Percentiles rank a stretch among this genome's conserved stretches.
phyloP scores from a whole-genome alignment of 2,329 filamentous ascomycete species.

The Stachybotrys chartarum region DNA sequence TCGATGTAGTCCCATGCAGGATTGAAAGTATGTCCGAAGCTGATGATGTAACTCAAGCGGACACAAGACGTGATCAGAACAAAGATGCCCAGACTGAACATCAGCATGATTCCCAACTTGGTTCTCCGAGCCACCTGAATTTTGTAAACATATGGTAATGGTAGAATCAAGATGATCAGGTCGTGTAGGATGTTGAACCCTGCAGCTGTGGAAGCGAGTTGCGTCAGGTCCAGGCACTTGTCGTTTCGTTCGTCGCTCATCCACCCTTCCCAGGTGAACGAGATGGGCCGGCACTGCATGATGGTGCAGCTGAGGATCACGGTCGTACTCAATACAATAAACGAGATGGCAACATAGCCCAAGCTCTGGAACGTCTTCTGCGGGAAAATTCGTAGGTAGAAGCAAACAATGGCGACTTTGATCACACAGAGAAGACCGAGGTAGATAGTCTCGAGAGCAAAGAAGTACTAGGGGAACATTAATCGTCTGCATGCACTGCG shows the following conservation, averaged over 20 bases:
- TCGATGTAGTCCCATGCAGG: conserved; percentile 34
- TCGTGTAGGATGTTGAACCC: conserved; percentile 39
- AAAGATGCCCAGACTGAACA: conserved; percentile 37
- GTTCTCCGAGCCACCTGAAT: conserved; percentile 31
- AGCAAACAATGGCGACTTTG: conserved; percentile 30
- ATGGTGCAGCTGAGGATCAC: conserved; percentile 28
- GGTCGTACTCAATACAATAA: conserved; percentile 25
- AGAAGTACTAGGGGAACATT: conserved; percentile 15
- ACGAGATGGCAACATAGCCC: conserved; percentile 23
- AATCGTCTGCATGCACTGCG: conserved; percentile 2
- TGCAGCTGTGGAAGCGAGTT: conserved; percentile 33
- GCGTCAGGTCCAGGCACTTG: conserved; percentile 11
- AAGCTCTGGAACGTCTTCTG: conserved; percentile 21
- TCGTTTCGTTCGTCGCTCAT: conserved; percentile 1
- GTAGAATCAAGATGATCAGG: conserved; percentile 32
- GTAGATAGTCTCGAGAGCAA: conserved; percentile 24
- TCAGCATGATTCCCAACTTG: conserved; percentile 33
- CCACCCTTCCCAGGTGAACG: conserved; percentile 26
- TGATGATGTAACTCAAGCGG: conserved; percentile 25
- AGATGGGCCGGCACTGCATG: conserved; percentile 31
- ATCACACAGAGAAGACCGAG: conserved; percentile 29
- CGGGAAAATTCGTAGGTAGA: conserved; percentile 31
- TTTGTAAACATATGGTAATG: conserved; percentile 30
- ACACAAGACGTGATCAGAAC: conserved; percentile 27
- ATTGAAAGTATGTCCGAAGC: conserved; percentile 24